Conservation (phyloP, 768 basidiomycete genomes). For the Multifurca ochricompacta region DNA sequence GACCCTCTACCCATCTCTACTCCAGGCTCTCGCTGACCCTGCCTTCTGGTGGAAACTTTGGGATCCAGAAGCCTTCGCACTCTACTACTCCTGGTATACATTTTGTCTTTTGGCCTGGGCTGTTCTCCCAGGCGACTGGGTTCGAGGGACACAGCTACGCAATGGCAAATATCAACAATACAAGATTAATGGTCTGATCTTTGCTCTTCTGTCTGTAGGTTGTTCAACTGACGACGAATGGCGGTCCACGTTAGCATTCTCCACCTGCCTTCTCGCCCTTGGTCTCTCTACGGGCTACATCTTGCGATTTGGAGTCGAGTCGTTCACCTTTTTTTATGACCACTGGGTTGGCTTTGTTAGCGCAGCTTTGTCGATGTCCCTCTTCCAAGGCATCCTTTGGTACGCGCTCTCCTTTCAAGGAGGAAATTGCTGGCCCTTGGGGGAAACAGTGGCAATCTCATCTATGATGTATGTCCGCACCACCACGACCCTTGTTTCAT, state of each 20-base stretch:
- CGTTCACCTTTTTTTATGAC: slow-evolving; percentile 86
- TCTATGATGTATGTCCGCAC: slow-evolving; percentile 76
- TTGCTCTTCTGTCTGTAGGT: not conserved
- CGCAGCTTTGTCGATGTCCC: slow-evolving; percentile 70
- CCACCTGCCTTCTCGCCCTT: slow-evolving; percentile 76
- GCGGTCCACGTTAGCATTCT: slow-evolving; percentile 52
- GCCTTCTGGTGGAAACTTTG: slow-evolving; percentile 72
- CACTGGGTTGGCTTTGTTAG: slow-evolving; percentile 88
- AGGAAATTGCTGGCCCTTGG: slow-evolving; percentile 75
- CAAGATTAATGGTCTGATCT: slow-evolving; percentile 89
- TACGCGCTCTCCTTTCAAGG: slow-evolving; percentile 63
- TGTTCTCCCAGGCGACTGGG: slow-evolving; percentile 54
- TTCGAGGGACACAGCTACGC: slow-evolving; percentile 41
- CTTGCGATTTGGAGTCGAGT: slow-evolving; percentile 62
- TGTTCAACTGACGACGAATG: not conserved
- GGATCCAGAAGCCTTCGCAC: slow-evolving; percentile 68
- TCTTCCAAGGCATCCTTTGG: slow-evolving; percentile 62
- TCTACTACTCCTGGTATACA: slow-evolving; percentile 88
- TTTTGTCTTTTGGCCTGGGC: slow-evolving; percentile 79
- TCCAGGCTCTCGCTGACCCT: slow-evolving; percentile 38
- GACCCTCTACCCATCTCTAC: slow-evolving; percentile 36
- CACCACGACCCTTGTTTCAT: not conserved
- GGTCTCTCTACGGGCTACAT: slow-evolving; percentile 66
- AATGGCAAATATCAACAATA: slow-evolving; percentile 74
- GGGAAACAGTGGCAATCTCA: slow-evolving; percentile 80